Base-by-base conservation (phyloP, 192 early-diverging fungal species). In the Gryganskiella cystojenkinii region DNA sequence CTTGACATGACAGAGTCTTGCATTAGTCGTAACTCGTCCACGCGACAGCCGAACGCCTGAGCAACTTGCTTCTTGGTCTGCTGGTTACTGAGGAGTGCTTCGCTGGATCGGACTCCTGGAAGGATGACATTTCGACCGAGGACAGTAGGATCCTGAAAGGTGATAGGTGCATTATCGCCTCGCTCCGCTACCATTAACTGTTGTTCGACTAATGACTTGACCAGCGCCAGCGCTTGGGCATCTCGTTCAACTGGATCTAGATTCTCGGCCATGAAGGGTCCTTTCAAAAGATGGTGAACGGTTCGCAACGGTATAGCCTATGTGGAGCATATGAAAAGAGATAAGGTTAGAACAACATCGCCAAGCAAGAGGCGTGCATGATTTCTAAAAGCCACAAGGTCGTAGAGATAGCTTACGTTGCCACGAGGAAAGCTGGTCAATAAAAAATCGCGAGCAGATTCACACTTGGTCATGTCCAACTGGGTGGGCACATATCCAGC, bases 161-260 rank as follows among this genome's bases (percentile, higher is more conserved):
- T 50, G 11, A 78, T 11, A 4, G 60, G 61, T 2, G 56, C 8
- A 0, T 61, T 46, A n/a, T 78, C 74, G 0, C 53, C 55, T 37
- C 22, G 43, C 19, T 69, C 74, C 0, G 61, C 19, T 34, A 64
- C 44, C n/a, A 78, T 31, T 14, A 54, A 55, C 4, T 53, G 43
- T 5, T 52, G 40, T 0, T 78, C 66, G 42, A 78, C 58, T 46
- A 78, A 8, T 7, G 40, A 27, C 30, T 64, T 78, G 33, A 78
- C 66, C 13, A 78, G 67, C 56, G 74, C 74, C 47, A 78, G 55
- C 55, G 74, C 65, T 43, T 56, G 66, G 28, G 74, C 66, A 46
- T 78, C 74, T 6, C 67, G 53, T 46, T 64, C 61, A 40, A 78
- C 58, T 28, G 11, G 7, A 20, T 60, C 37, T 7, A 44, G 47